Conservation (phyloP, 805 yeast species). For the Sugiyamaella qingdaonensis region DNA sequence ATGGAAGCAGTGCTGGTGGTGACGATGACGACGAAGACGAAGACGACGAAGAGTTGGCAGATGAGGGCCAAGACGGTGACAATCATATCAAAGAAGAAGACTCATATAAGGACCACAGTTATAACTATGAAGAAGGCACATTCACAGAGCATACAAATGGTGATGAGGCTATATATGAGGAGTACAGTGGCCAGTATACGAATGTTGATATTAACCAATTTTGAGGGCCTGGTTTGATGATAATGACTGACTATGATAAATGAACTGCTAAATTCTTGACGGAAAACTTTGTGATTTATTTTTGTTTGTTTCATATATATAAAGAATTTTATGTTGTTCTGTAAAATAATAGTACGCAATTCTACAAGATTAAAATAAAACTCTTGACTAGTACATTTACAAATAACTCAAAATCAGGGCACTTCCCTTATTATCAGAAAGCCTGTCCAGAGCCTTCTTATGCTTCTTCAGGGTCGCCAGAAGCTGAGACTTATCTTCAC, state of each 20-base stretch:
- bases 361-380: neutral
- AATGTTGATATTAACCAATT: conserved; percentile 24
- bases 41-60: conserved; percentile 5
- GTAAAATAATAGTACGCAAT: too few species aligned
- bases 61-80: conserved; percentile 1
- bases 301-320: neutral
- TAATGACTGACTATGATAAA: conserved; percentile 2
- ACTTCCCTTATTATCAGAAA: conserved; percentile 33
- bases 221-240: conserved; percentile 3
- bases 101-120: neutral
- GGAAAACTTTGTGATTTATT: neutral
- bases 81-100: neutral
- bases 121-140: conserved; percentile 7
- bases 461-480: conserved; percentile 47
- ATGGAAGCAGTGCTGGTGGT: conserved; percentile 5
- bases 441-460: conserved; percentile 23
- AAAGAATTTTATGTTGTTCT: neutral
- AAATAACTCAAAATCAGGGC: conserved; percentile 30
- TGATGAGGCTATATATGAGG: conserved; percentile 25
- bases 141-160: conserved; percentile 16
- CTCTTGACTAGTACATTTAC: neutral
- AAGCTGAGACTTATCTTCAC: conserved; percentile 41
- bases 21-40: conserved; percentile 14
- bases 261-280: neutral
- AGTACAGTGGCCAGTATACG: conserved; percentile 29